Base-by-base conservation (phyloP, 441 rosid species). In the Gossypium laxum region DNA sequence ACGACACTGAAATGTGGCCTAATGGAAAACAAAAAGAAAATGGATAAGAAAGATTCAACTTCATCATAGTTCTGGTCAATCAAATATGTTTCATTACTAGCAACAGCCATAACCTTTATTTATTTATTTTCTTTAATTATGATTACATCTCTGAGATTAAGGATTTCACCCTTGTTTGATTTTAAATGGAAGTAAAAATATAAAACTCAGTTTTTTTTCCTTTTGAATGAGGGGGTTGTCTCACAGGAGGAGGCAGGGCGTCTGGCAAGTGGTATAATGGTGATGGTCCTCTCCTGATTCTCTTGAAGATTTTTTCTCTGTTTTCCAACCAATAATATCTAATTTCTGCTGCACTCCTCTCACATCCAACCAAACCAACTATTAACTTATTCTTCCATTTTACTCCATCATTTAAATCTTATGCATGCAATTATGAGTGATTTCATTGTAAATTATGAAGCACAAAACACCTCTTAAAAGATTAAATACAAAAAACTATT, bases 221-320 rank as follows among this genome's bases (percentile, higher is more conserved):
- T 30, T 32, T 32, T 32, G 41, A 32, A 32, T 32, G 41, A 32
- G 41, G 61, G 30, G 15, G 0, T 56, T 56, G 61, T 56, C 61
- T 56, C 61, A 56, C 61, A 11, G 15, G 7, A 22, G 61, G 61
- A 21, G 32, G 61, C 61, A 56, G 61, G 61, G 2, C 12, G 0
- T 22, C 61, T 22, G 61, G 15, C 61, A 56, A 22, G 32, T 57
- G 8, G 6, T 11, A 12, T 22, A 57, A 57, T 24, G 62, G 18
- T 24, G 62, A 1, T 57, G 63, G 18, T 24, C 63, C 63, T 58
- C 18, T 4, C 2, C 18, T 12, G 10, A 71, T 59, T 58, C 67
- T 58, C 45, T 59, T 15, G 1, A 15, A 24, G 66, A 70, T 70
- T 59, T 70, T 68, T 34, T 41, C 38, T 22, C 50, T 54, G 58